phyloP scores from a whole-genome alignment of 2,329 filamentous ascomycete species.

The Pseudopyricularia javanii region DNA sequence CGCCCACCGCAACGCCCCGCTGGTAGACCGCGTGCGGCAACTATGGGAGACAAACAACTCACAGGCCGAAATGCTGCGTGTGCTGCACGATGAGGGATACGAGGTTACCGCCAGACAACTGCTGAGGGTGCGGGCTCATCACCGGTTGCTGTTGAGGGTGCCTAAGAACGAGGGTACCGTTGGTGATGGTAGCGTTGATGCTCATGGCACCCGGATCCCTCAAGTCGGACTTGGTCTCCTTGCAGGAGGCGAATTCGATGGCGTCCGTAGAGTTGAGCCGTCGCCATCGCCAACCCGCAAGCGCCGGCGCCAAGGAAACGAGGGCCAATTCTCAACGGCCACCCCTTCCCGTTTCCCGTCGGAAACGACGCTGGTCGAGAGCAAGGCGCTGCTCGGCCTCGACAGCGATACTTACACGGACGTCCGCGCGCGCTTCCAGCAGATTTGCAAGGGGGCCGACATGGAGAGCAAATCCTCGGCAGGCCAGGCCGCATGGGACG shows the following conservation, averaged over 20 bases:
- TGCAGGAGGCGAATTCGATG: background rate
- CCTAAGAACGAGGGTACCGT: conserved; percentile 20
- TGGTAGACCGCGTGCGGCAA: conserved; percentile 60
- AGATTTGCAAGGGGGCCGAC: conserved; percentile 53
- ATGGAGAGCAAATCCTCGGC: conserved; percentile 68
- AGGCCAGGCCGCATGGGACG: conserved; percentile 62
- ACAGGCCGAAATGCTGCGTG: conserved; percentile 62
- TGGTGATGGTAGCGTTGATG: conserved; percentile 4
- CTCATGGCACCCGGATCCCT: background rate
- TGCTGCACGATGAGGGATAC: conserved; percentile 60
- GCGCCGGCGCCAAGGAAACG: conserved; percentile 53
- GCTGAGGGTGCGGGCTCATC: conserved; percentile 54
- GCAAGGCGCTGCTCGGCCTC: conserved; percentile 56
- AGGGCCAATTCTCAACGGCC: conserved; percentile 55
- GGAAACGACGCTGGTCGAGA: conserved; percentile 71
- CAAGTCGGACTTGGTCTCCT: background rate
- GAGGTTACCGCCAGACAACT: conserved; percentile 60
- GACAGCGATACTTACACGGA: conserved; percentile 50
- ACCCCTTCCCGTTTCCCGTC: conserved; percentile 66
- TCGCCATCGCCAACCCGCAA: conserved; percentile 29
- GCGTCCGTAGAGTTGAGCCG: background rate
- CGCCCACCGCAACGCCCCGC: conserved; percentile 54
- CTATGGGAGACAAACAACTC: conserved; percentile 65
- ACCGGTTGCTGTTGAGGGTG: conserved; percentile 54
- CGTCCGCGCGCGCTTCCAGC: conserved; percentile 54